Percentiles rank a stretch among this genome's conserved stretches.
Conservation (phyloP, 495 filamentous ascomycete species). For the Neurospora tetrasperma region DNA sequence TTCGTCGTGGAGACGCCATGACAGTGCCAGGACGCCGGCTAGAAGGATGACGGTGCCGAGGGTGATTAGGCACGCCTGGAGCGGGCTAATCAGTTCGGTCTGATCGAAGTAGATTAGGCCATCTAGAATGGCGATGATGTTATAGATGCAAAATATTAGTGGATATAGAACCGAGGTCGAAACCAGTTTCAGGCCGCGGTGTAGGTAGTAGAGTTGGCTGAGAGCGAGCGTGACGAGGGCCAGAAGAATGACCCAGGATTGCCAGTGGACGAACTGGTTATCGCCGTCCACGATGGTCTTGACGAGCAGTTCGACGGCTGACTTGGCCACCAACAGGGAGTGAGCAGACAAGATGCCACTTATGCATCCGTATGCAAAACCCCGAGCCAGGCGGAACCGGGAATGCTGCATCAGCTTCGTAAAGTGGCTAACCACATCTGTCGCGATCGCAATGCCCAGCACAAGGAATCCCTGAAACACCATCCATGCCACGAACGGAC, state of each 20-base stretch:
- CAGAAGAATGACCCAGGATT: constrained; percentile 89
- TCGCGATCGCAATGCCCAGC: constrained; percentile 50
- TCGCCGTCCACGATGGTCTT: constrained; percentile 75
- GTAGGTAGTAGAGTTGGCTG: constrained; percentile 88
- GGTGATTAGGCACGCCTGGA: constrained; percentile 75
- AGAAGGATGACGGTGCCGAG: constrained; percentile 82
- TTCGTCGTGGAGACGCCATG: constrained; percentile 81
- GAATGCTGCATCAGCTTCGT: constrained; percentile 40
- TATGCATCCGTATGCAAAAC: constrained; percentile 78
- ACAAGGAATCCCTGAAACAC: constrained; percentile 63
- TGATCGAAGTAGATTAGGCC: constrained; percentile 96
- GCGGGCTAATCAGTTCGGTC: constrained; percentile 59
- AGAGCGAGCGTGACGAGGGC: constrained; percentile 75
- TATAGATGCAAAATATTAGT: constrained; percentile 98
- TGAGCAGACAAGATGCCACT: constrained; percentile 94
- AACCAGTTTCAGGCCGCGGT: constrained; percentile 84
- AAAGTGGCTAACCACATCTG: constrained; percentile 44
- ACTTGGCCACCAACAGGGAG: constrained; percentile 86
- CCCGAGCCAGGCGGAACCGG: constrained; percentile 69
- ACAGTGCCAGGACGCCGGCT: constrained; percentile 78
- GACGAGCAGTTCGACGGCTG: constrained; percentile 92
- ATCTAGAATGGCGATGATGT: constrained; percentile 96
- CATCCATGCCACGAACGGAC: constrained; percentile 89
- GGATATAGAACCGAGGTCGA: constrained; percentile 96
- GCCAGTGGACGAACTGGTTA: constrained; percentile 96